A percentile compares a stretch with the other conserved stretches of the same genome.
Evolutionary conservation across 2,329 filamentous ascomycete species (phyloP).

Genomic region (Lachnellula occidentalis): DNA sequence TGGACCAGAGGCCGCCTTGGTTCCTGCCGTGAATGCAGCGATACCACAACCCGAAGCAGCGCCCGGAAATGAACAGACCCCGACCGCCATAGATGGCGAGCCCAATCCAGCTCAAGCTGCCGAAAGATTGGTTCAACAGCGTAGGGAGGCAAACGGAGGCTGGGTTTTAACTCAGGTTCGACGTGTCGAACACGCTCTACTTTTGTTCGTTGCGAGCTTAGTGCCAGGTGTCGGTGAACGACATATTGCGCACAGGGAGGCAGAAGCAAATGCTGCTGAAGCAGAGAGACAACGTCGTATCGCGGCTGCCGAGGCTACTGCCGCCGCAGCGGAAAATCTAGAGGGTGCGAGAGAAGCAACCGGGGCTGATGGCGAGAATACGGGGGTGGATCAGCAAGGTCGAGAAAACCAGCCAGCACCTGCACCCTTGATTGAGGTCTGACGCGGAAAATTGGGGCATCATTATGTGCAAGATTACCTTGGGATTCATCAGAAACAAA

Average conservation of each 20-base stretch:
- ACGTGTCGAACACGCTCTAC: slow-evolving; percentile 52
- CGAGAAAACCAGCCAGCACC: background rate
- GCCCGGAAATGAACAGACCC: slow-evolving; percentile 2
- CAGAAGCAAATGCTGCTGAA: slow-evolving; percentile 27
- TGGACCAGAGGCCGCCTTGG: slow-evolving; percentile 32
- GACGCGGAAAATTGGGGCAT: background rate
- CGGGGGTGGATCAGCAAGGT: background rate
- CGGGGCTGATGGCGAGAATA: slow-evolving; percentile 4
- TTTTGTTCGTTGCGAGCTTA: slow-evolving; percentile 61
- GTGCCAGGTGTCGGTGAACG: slow-evolving; percentile 61
- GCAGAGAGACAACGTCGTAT: slow-evolving; percentile 22
- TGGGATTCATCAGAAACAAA: no score
- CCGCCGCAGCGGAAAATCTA: slow-evolving; percentile 13
- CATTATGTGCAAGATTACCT: background rate
- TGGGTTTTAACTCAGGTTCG: slow-evolving; percentile 48
- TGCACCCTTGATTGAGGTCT: slow-evolving; percentile 16
- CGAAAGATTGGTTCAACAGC: slow-evolving; percentile 47
- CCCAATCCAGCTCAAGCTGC: slow-evolving; percentile 47
- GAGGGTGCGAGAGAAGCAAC: background rate
- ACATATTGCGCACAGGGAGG: slow-evolving; percentile 44
- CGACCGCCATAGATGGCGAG: slow-evolving; percentile 17
- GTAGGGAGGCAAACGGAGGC: slow-evolving; percentile 38
- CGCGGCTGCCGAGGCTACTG: slow-evolving; percentile 19
- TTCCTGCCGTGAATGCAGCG: slow-evolving; percentile 29
- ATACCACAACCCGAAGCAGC: slow-evolving; percentile 25